Base-by-base conservation (phyloP, 2,329 filamentous ascomycete species). In the Aspergillus candidus region DNA sequence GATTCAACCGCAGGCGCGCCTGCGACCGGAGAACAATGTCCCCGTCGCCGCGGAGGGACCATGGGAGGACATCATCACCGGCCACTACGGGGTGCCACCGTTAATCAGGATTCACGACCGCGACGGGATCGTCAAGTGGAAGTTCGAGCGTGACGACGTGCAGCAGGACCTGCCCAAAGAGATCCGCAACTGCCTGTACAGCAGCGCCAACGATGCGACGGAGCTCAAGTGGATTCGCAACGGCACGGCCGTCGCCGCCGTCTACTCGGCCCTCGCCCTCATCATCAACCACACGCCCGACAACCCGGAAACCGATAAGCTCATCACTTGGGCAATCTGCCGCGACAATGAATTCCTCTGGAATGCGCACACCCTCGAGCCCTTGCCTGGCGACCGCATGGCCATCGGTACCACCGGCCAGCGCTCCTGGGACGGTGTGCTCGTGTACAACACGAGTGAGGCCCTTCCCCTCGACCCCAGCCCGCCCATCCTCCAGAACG, bases 221-320 rank as follows among this genome's bases (percentile, higher is more conserved):
- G 55, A 58, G 7, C 46, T 58, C 30, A 58, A 57, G 33, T 58
- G 49, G 50, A 53, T 58, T 43, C 47, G 48, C 14, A 52, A 48
- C 6, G 55, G 55, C 1, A 50, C 40, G n/a, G 50, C 44, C 6
- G 40, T 58, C 5, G 55, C 48, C 5, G 54, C 53, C 15, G 43
- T 58, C 32, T 57, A 57, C 37, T 52, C 51, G n/a, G 41, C 50
- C 12, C 40, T 56, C n/a, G 40, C 44, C 30, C 11, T 58, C 7
- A 47, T 57, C 37, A 43, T 58, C 43, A 58, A 58, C 38, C 53
- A 57, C 29, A 54, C 50, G 2, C 55, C 55, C 12, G 47, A 57
- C 12, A 33, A 52, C 11, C 53, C 54, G 1, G 46, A 34, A 11
- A 53, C 43, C 11, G 55, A 57, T 40, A 58, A 58, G 18, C 32